Evolutionary conservation across 192 early-diverging fungal genomes (phyloP).

Genomic region (Umbelopsis ramanniana): DNA sequence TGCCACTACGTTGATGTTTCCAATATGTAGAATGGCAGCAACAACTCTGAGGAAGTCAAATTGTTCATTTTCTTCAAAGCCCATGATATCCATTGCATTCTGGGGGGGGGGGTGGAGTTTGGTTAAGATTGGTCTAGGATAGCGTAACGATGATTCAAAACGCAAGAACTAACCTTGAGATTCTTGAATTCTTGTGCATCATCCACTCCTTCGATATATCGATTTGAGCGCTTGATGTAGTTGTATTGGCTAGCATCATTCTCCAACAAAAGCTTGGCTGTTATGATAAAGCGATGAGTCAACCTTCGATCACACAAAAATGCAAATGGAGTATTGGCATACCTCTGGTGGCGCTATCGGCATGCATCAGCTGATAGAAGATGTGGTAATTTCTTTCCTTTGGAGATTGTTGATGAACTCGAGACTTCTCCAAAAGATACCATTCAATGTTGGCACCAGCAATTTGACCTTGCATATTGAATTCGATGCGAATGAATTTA

Average conservation of each 20-base stretch:
- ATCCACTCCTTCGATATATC: conserved; percentile 92
- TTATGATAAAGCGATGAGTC: neutral
- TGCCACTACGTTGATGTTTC: conserved; percentile 83
- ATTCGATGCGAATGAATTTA: conserved; percentile 99
- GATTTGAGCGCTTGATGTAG: conserved; percentile 83
- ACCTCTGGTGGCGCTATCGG: conserved; percentile 74
- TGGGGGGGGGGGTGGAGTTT: conserved; percentile 25
- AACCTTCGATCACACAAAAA: neutral
- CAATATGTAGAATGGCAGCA: conserved; percentile 89
- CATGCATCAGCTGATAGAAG: conserved; percentile 98
- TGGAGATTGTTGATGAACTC: conserved; percentile 90
- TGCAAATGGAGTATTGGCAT: conserved; percentile 4
- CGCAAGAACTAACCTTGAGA: conserved; percentile 49
- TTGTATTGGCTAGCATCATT: conserved; percentile 76
- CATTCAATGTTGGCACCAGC: conserved; percentile 96
- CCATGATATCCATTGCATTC: conserved; percentile 84
- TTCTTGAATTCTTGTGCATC: conserved; percentile 81
- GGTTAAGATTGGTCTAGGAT: too few species aligned
- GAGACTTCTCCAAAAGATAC: conserved; percentile 97
- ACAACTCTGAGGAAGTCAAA: conserved; percentile 81
- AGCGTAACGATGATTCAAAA: too few species aligned
- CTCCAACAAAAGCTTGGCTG: conserved; percentile 77
- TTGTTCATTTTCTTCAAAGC: conserved; percentile 78
- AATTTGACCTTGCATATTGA: conserved; percentile 83
- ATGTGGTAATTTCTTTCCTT: conserved; percentile 97